phyloP scores from a whole-genome alignment of 108 stramenopile species.

The Fistulifera pelliculosa region DNA sequence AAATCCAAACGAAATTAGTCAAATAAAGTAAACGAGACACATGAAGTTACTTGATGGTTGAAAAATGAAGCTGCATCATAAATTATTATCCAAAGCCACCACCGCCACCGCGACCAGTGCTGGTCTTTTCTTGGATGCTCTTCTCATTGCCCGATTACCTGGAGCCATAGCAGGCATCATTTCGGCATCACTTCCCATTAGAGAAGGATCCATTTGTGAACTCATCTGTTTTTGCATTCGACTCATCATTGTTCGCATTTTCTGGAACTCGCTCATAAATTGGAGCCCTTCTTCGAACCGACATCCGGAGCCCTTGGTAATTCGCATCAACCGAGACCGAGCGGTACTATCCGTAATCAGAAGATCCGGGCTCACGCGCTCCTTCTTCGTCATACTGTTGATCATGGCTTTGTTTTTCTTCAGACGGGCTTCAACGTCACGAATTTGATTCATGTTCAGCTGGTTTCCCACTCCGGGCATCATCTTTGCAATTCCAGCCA shows the following conservation, averaged over 20 bases:
- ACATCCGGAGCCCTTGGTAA: conserved; percentile 77
- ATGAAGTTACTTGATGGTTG: no score
- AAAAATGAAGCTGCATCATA: no score
- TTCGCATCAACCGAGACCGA: conserved; percentile 57
- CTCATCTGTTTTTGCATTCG: conserved; percentile 87
- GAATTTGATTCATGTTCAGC: conserved; percentile 52
- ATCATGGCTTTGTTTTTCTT: conserved; percentile 87
- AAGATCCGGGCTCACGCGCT: conserved; percentile 79
- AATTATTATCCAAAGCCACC: conserved; percentile 73
- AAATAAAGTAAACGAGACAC: no score
- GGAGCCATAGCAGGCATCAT: conserved; percentile 12
- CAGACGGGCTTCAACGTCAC: conserved; percentile 60
- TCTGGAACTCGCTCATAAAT: conserved; percentile 91
- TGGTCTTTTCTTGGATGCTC: conserved; percentile 82
- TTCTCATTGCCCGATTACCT: conserved; percentile 60
- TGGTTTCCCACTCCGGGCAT: conserved; percentile 87
- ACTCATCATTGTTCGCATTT: conserved; percentile 93
- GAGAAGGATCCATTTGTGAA: conserved; percentile 18
- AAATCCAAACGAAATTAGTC: no score
- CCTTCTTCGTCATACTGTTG: conserved; percentile 84
- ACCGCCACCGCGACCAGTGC: conserved; percentile 66
- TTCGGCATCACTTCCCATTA: conserved; percentile 19
- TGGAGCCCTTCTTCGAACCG: conserved; percentile 52
- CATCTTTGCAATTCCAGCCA: conserved; percentile 90
- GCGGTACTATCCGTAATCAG: conserved; percentile 74